A percentile compares a stretch with the other conserved stretches of the same genome.
phyloP scores from a whole-genome alignment of 2,329 filamentous ascomycete species.

The Arthroderma sp. region DNA sequence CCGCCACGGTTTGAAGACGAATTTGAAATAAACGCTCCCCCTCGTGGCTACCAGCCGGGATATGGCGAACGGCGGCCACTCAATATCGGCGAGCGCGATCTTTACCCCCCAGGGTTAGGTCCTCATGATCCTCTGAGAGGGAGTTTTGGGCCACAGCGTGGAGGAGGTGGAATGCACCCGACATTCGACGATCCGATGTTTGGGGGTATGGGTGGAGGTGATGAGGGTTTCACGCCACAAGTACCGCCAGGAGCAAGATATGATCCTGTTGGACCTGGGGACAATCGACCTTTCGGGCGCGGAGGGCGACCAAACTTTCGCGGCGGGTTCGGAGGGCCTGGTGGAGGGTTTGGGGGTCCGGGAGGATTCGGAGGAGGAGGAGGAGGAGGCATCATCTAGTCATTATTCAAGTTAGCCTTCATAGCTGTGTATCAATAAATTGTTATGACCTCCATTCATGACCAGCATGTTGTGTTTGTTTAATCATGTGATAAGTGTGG shows the following conservation, averaged over 20 bases:
- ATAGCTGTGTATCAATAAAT: too few species aligned
- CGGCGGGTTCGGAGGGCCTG: slow-evolving; percentile 38
- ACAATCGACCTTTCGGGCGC: slow-evolving; percentile 37
- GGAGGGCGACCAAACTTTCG: slow-evolving; percentile 37
- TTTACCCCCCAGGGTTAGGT: slow-evolving; percentile 75
- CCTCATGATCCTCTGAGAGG: slow-evolving; percentile 69
- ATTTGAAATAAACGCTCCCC: slow-evolving; percentile 62
- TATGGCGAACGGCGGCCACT: slow-evolving; percentile 43
- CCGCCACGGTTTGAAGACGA: slow-evolving; percentile 92
- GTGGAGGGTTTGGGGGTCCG: slow-evolving; percentile 26
- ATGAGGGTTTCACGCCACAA: slow-evolving; percentile 50
- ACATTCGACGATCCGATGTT: slow-evolving; percentile 89
- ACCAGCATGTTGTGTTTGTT: too few species aligned
- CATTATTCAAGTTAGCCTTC: too few species aligned
- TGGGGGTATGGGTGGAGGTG: slow-evolving; percentile 39
- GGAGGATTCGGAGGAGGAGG: slow-evolving; percentile 41
- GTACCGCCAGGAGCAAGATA: slow-evolving; percentile 81
- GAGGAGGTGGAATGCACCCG: slow-evolving; percentile 86
- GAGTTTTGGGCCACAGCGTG: slow-evolving; percentile 49
- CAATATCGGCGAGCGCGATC: slow-evolving; percentile 69
- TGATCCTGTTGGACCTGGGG: slow-evolving; percentile 69
- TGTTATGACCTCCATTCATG: too few species aligned
- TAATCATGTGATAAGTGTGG: too few species aligned
- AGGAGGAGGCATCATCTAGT: slow-evolving; percentile 15
- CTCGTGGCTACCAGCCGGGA: slow-evolving; percentile 34